These are phyloP conservation scores for Toxicodendron radicans DNA, from an alignment of 345 rosid genomes.

Conservation along the genomic window DNA sequence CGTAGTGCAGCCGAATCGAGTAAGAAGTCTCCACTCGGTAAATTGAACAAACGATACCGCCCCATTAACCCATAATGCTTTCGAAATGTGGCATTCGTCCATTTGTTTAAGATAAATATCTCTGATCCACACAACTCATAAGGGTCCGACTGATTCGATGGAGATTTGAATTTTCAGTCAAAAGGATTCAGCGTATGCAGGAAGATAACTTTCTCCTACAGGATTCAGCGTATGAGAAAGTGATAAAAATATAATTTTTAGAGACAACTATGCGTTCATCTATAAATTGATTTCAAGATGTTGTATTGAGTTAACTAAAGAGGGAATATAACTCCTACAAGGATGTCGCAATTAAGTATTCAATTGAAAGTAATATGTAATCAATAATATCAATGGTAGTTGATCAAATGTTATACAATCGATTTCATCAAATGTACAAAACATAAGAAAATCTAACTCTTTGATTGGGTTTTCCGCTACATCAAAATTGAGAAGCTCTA, in stretches of 20 bases:
- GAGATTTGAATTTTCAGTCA: too few species aligned
- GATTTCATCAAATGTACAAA: neutral
- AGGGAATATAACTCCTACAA: neutral
- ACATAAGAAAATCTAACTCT: neutral
- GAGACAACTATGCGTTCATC: neutral
- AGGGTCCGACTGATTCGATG: neutral
- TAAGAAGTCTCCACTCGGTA: neutral
- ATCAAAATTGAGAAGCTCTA: neutral
- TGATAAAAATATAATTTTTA: neutral
- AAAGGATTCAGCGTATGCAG: too few species aligned
- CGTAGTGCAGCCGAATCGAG: neutral
- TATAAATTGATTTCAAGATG: neutral
- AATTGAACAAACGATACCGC: neutral
- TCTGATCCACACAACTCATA: too few species aligned
- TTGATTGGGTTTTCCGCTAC: neutral
- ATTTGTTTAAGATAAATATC: neutral
- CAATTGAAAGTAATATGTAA: neutral
- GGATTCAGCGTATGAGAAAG: too few species aligned
- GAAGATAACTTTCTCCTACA: too few species aligned
- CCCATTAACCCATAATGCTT: neutral
- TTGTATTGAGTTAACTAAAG: neutral
- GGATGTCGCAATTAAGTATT: neutral
- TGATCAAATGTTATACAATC: constrained; percentile 5
- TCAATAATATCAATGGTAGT: neutral
- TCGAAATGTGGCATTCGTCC: neutral